Evolutionary conservation across 495 filamentous ascomycete genomes (phyloP).

Genomic region (Bombardia bombarda): DNA sequence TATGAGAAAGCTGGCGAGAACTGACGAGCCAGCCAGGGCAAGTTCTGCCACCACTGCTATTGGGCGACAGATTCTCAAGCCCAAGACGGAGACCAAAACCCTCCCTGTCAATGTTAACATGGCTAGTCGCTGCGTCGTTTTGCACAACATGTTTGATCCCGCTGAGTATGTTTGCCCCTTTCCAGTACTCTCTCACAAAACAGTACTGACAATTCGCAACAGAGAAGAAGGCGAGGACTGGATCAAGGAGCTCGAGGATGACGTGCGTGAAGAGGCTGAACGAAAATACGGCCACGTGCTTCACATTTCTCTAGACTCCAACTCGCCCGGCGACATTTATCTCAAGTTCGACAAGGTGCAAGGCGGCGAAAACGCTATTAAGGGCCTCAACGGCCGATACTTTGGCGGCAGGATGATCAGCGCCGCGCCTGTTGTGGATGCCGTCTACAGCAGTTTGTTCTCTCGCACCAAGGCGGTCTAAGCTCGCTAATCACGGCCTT

Average conservation of each 20-base stretch:
- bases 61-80: slow-evolving; percentile 64
- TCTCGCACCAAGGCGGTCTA: slow-evolving; percentile 69
- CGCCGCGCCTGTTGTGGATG: slow-evolving; percentile 92
- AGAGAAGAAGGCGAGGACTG: slow-evolving; percentile 84
- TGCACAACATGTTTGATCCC: slow-evolving; percentile 94
- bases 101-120: slow-evolving; percentile 81
- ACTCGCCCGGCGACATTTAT: slow-evolving; percentile 93
- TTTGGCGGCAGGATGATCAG: slow-evolving; percentile 86
- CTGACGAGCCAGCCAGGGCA: slow-evolving; percentile 79
- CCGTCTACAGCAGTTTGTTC: slow-evolving; percentile 96
- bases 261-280: slow-evolving; percentile 89
- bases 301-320: slow-evolving; percentile 92
- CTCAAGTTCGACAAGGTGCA: slow-evolving; percentile 94
- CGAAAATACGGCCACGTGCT: slow-evolving; percentile 95
- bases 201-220: slow-evolving; percentile 36
- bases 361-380: slow-evolving; percentile 94
- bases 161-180: slow-evolving; percentile 59
- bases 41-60: slow-evolving; percentile 53
- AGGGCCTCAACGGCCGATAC: slow-evolving; percentile 92
- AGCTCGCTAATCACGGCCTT: slow-evolving; percentile 46
- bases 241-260: slow-evolving; percentile 90
- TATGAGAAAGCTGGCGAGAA: slow-evolving; percentile 96
- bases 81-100: slow-evolving; percentile 74
- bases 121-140: slow-evolving; percentile 87
- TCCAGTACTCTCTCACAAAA: background rate